Base-by-base conservation (phyloP, 306 rosid species). In the Aeschynomene evenia region DNA sequence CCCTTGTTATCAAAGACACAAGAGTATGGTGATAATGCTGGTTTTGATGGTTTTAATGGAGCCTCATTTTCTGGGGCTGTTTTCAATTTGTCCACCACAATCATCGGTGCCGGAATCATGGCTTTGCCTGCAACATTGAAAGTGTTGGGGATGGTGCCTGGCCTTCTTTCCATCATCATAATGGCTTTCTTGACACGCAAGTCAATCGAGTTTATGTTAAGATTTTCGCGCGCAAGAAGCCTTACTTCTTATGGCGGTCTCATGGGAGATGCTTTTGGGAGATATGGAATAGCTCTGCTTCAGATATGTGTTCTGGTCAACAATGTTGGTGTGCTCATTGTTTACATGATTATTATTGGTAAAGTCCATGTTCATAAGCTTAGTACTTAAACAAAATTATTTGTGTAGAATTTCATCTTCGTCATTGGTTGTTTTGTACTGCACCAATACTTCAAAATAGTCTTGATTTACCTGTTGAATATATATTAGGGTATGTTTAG, bases 61-160 rank as follows among this genome's bases (percentile, higher is more conserved):
- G 96, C 94, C 72, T 91, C 97, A 16, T 91, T 89, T 75, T 71
- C 89, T 31, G 96, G 97, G n/a, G 97, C 88, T 15, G 96, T 89
- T 33, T 87, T 91, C 71, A 91, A 91, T 67, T 89, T 91, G 19
- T 85, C 97, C 5, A 91, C 97, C 63, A 87, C 97, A 48, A 75
- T 87, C 56, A 85, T 91, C 66, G 97, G 97, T 60, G 96, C 97
- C 22, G 97, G 97, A 53, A 89, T 91, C 77, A 91, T 91, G 97
- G 91, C 88, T 29, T 81, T 91, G 79, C 97, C 97, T 12, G 97
- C 97, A 9, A 83, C 91, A 36, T 74, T 91, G 80, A 91, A 79
- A 74, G 87, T 74, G 54, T 57, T 91, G 78, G 97, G 97, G 49
- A 87, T 91, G 83, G 70, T 77, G 26, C 96, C 92, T 64, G 97